phyloP scores from a whole-genome alignment of 2,329 filamentous ascomycete species.

The Emergomyces orientalis region DNA sequence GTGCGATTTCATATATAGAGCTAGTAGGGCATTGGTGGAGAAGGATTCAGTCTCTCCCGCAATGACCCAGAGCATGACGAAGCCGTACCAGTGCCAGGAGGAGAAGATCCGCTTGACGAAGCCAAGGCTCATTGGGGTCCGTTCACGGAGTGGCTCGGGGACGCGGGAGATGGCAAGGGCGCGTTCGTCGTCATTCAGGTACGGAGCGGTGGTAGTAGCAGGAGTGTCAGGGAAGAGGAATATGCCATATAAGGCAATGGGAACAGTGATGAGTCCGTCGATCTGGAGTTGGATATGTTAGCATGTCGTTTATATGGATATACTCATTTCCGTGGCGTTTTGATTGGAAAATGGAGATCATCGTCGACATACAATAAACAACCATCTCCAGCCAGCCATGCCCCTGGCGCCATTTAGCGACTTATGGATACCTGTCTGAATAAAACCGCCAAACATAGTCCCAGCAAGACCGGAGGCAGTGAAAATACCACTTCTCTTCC shows the following conservation, averaged over 20 bases:
- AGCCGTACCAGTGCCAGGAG: constrained; percentile 32
- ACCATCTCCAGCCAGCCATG: constrained; percentile 29
- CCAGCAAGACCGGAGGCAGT: constrained; percentile 27
- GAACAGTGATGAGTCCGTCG: constrained; percentile 35
- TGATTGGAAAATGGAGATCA: neutral
- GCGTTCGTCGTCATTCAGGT: constrained; percentile 26
- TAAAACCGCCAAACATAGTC: constrained; percentile 31
- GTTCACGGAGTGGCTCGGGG: constrained; percentile 20
- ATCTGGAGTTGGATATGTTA: constrained; percentile 19
- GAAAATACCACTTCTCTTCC: constrained; percentile 31
- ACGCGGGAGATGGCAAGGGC: constrained; percentile 26
- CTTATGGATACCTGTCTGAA: constrained; percentile 28
- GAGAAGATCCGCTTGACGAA: constrained; percentile 27
- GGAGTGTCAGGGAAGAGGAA: constrained; percentile 35
- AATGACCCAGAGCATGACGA: constrained; percentile 44
- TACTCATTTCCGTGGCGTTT: too few relatives aligned
- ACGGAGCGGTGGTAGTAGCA: constrained; percentile 27
- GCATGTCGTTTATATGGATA: neutral
- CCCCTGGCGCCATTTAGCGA: constrained; percentile 23
- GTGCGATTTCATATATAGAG: constrained; percentile 43
- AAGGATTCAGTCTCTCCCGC: constrained; percentile 65
- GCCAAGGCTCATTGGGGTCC: constrained; percentile 16
- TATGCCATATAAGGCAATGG: constrained; percentile 37
- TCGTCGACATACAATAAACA: constrained; percentile 26
- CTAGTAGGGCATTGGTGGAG: constrained; percentile 51